phyloP scores from a whole-genome alignment of 2,329 filamentous ascomycete genomes.

The Mycosphaerella sp. region DNA sequence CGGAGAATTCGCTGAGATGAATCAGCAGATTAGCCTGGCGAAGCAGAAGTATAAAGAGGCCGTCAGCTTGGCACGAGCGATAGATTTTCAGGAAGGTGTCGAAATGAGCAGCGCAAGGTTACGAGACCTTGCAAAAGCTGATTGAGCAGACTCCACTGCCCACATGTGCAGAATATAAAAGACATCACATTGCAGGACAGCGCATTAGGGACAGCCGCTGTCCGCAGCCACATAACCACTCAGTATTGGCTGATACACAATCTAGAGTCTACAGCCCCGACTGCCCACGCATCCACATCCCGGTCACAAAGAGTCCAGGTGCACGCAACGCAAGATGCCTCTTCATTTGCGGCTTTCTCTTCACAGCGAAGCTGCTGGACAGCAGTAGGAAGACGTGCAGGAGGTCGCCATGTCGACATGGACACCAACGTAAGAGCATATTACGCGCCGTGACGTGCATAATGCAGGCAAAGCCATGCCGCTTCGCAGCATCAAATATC shows the following conservation, averaged over 20 bases:
- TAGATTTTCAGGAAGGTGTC: slow-evolving; percentile 45
- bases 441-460: not conserved
- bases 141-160: not conserved
- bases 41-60: slow-evolving; percentile 64
- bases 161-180: not conserved
- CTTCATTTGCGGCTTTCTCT: too few species aligned
- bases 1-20: slow-evolving; percentile 73
- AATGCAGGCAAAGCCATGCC: not conserved
- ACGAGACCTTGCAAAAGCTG: slow-evolving; percentile 30
- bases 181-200: not conserved
- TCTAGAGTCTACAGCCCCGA: too few species aligned
- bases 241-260: too few species aligned
- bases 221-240: too few species aligned
- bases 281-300: too few species aligned
- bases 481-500: not conserved
- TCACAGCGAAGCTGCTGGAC: not conserved
- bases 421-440: not conserved
- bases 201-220: too few species aligned
- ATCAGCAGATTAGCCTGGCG: slow-evolving; percentile 60
- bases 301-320: too few species aligned
- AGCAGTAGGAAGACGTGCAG: not conserved
- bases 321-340: too few species aligned
- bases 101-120: slow-evolving; percentile 39
- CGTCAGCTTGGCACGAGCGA: slow-evolving; percentile 49
- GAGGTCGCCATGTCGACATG: not conserved